Evolutionary conservation across 2,329 filamentous ascomycete genomes (phyloP).

Genomic region (Achaetomium macrosporum): DNA sequence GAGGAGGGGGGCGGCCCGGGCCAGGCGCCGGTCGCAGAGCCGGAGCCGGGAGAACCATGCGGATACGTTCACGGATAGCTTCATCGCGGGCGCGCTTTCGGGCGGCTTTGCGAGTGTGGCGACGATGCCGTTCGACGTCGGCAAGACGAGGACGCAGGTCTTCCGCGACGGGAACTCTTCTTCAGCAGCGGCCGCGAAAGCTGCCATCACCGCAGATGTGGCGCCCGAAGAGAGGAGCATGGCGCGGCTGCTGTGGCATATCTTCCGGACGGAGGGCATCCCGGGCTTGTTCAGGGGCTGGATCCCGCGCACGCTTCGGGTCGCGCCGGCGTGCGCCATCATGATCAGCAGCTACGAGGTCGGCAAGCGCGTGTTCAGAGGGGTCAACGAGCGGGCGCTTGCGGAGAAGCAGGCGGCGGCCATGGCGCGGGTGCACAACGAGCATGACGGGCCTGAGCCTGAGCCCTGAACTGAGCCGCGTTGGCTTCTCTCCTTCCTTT

Average conservation of each 20-base stretch:
- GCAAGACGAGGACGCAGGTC: conserved; percentile 91
- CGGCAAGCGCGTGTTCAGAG: conserved; percentile 79
- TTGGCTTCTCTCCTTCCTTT: neutral
- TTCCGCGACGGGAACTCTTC: conserved; percentile 48
- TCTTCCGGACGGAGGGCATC: conserved; percentile 78
- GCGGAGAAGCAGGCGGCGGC: conserved; percentile 21
- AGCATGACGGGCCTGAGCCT: neutral
- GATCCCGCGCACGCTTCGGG: conserved; percentile 86
- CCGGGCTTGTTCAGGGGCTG: conserved; percentile 83
- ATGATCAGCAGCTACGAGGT: conserved; percentile 99
- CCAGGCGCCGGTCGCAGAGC: conserved; percentile 42
- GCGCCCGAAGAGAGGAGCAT: conserved; percentile 72
- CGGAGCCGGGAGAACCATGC: conserved; percentile 65
- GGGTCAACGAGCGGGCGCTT: conserved; percentile 56
- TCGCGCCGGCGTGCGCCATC: conserved; percentile 93
- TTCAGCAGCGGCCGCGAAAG: conserved; percentile 27
- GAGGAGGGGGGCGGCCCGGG: conserved; percentile 26
- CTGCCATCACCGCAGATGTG: conserved; percentile 23
- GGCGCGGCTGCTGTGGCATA: conserved; percentile 79
- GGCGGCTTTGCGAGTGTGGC: conserved; percentile 80
- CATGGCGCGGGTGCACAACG: neutral
- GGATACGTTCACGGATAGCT: conserved; percentile 81
- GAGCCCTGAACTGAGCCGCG: neutral
- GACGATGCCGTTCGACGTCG: conserved; percentile 94
- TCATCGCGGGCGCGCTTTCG: conserved; percentile 75